Conservation (phyloP, 1,284 basidiomycete genomes). For the Sphagnurus paluster region DNA sequence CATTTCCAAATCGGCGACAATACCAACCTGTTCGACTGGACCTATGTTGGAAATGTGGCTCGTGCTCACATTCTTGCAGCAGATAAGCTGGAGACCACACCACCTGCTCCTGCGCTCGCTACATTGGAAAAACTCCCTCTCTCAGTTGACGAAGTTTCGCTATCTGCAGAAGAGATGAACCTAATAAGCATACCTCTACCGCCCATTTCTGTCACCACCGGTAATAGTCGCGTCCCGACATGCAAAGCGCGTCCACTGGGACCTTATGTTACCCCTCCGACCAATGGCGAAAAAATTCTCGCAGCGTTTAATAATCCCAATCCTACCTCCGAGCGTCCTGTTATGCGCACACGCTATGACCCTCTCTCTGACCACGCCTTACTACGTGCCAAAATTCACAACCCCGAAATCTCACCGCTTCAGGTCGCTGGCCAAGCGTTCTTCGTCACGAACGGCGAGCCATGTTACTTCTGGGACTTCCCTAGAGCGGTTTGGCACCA, state of each 20-base stretch:
- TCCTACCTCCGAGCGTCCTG: slow-evolving; percentile 52
- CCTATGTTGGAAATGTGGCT: slow-evolving; percentile 95
- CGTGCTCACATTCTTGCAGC: slow-evolving; percentile 94
- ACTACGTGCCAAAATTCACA: slow-evolving; percentile 43
- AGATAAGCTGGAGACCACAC: slow-evolving; percentile 68
- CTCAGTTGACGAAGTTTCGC: slow-evolving; percentile 35
- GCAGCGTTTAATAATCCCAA: slow-evolving; percentile 59
- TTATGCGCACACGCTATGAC: slow-evolving; percentile 78
- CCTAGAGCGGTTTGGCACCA: slow-evolving; percentile 83
- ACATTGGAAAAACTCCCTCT: slow-evolving; percentile 34
- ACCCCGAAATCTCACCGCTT: slow-evolving; percentile 52
- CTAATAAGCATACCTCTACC: slow-evolving; percentile 60
- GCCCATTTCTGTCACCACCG: slow-evolving; percentile 64
- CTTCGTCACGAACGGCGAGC: slow-evolving; percentile 98
- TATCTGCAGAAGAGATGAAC: slow-evolving; percentile 43
- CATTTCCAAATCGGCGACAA: slow-evolving; percentile 95
- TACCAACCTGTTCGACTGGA: slow-evolving; percentile 95
- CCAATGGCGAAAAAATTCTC: slow-evolving; percentile 59
- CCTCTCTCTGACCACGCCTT: slow-evolving; percentile 59
- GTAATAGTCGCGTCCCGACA: slow-evolving; percentile 68
- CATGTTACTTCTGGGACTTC: slow-evolving; percentile 96
- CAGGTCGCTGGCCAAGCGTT: slow-evolving; percentile 92
- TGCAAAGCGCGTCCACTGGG: slow-evolving; percentile 79
- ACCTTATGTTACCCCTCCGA: slow-evolving; percentile 65
- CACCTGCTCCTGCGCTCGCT: slow-evolving; percentile 38